A percentile compares a stretch with the other conserved stretches of the same genome.
These are phyloP conservation scores for Breviolum minutum DNA, from an alignment of 73 alveolate species.

Conservation along the genomic window DNA sequence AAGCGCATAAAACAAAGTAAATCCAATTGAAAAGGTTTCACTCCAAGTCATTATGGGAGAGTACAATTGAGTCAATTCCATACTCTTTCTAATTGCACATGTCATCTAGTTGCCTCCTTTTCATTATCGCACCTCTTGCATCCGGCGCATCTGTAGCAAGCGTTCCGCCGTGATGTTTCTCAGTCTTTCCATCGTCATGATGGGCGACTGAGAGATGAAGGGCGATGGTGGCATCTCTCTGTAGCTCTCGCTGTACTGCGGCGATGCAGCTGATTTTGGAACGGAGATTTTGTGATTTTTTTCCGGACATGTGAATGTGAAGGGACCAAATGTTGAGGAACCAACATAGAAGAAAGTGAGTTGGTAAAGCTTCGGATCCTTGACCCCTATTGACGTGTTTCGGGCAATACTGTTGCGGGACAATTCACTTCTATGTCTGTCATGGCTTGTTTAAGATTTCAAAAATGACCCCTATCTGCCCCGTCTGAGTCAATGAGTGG, in stretches of 20 bases:
- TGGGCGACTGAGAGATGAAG: conserved; percentile 35
- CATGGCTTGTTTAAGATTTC: no score
- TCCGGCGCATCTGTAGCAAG: conserved; percentile 18
- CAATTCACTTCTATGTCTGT: no score
- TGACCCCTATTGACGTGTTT: no score
- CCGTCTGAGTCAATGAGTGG: neutral
- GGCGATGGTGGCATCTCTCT: conserved; percentile 42
- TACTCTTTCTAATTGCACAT: neutral
- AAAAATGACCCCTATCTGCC: no score
- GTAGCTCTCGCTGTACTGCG: conserved; percentile 42
- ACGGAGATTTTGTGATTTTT: no score
- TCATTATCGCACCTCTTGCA: neutral
- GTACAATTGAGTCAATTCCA: neutral
- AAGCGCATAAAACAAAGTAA: neutral
- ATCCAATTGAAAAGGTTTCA: neutral
- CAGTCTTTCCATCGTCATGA: conserved; percentile 44
- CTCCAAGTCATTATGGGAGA: neutral
- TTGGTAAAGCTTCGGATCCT: neutral
- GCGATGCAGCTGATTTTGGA: neutral
- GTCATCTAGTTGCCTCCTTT: neutral
- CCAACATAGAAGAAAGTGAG: neutral
- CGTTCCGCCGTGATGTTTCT: conserved; percentile 31
- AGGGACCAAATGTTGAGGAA: no score
- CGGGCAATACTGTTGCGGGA: no score
- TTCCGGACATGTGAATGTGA: no score